phyloP scores from a whole-genome alignment of 1,284 basidiomycete genomes.

The Athelia psychrophila region DNA sequence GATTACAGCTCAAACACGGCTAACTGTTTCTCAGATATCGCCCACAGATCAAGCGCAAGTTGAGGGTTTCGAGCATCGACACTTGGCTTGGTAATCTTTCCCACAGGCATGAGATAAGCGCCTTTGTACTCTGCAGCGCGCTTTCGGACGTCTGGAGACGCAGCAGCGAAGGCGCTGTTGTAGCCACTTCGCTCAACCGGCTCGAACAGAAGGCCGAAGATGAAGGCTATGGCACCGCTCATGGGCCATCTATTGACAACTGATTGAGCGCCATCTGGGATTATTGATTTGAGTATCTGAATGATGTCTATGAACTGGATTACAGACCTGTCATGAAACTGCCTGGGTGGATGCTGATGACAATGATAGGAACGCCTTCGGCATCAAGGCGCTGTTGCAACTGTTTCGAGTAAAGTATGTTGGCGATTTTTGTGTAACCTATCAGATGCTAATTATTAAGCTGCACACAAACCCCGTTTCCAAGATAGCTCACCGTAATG shows the following conservation, averaged over 20 bases:
- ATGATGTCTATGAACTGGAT: too few relatives aligned
- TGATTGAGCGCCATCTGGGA: too few relatives aligned
- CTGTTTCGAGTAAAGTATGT: constrained; percentile 33
- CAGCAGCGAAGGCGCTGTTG: neutral
- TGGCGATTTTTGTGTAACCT: constrained; percentile 41
- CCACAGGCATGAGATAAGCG: neutral
- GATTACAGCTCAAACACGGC: neutral
- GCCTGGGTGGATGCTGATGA: constrained; percentile 32
- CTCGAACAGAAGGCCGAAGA: too few relatives aligned
- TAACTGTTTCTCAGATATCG: neutral
- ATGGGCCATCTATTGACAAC: too few relatives aligned
- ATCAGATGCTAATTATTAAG: too few relatives aligned
- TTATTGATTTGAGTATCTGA: too few relatives aligned
- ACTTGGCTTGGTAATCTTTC: neutral
- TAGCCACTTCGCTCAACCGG: too few relatives aligned
- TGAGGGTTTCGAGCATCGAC: neutral
- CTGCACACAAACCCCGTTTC: too few relatives aligned
- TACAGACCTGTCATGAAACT: neutral
- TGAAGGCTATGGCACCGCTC: too few relatives aligned
- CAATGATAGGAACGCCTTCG: constrained; percentile 17
- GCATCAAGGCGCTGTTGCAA: constrained; percentile 35
- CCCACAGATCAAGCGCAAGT: neutral
- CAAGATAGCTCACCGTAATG: too few relatives aligned
- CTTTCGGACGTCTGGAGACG: neutral
- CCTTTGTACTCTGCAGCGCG: neutral